Percentiles rank a stretch among this genome's conserved stretches.
Conservation (phyloP, 2,329 filamentous ascomycete genomes). For the Cercospora sesami region DNA sequence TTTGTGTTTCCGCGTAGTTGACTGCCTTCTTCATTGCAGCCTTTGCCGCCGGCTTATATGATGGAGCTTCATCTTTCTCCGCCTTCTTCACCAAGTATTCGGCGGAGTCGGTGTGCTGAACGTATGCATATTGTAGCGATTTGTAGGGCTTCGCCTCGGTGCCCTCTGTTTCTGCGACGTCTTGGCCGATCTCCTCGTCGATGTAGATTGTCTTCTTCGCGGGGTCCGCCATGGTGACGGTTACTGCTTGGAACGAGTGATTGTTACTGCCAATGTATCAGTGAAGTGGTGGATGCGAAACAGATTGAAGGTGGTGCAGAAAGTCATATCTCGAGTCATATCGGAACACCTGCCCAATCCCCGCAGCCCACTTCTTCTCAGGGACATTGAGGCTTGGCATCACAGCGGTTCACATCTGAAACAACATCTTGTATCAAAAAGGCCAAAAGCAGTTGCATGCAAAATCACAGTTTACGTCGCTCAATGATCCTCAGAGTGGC, state of each 20-base stretch:
- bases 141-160: slow-evolving; percentile 76
- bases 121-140: slow-evolving; percentile 73
- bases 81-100: slow-evolving; percentile 68
- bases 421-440: neutral
- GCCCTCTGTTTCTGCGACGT: slow-evolving; percentile 62
- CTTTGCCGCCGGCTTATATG: slow-evolving; percentile 81
- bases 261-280: neutral
- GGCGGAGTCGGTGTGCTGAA: slow-evolving; percentile 64
- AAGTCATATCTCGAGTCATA: slow-evolving; percentile 6
- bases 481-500: neutral
- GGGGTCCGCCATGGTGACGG: slow-evolving; percentile 34
- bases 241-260: neutral
- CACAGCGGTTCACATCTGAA: neutral
- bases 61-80: slow-evolving; percentile 63
- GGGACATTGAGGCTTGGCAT: neutral
- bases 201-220: slow-evolving; percentile 62
- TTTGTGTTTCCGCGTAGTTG: slow-evolving; percentile 70
- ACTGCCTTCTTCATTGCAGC: slow-evolving; percentile 82
- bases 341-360: slow-evolving; percentile 2
- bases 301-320: neutral
- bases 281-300: neutral
- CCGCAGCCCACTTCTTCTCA: neutral
- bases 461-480: neutral
- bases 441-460: neutral
- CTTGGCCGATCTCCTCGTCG: slow-evolving; percentile 75